Evolutionary conservation across 2,329 filamentous ascomycete genomes (phyloP).

Genomic region (Cryphonectria carpinicola): DNA sequence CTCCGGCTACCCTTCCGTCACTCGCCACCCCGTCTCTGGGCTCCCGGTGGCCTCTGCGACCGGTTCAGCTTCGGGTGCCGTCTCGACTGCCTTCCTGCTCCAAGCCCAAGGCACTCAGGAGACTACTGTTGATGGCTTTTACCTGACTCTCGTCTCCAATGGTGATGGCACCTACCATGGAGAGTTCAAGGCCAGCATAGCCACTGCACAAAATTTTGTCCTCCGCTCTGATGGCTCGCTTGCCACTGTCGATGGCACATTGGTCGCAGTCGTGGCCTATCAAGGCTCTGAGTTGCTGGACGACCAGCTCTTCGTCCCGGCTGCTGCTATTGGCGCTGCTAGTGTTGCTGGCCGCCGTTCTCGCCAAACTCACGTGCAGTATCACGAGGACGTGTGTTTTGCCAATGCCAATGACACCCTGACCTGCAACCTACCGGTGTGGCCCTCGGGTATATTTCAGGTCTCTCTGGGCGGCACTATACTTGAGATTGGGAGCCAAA

Average conservation of each 20-base stretch:
- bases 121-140: neutral
- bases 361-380: neutral
- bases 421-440: neutral
- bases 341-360: neutral
- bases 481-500: neutral
- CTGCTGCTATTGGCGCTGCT: neutral
- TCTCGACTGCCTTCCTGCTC: neutral
- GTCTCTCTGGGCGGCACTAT: neutral
- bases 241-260: neutral
- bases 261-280: neutral
- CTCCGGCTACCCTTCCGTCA: neutral
- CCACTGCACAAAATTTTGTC: neutral
- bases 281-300: neutral
- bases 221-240: neutral
- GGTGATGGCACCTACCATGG: slow-evolving; percentile 2
- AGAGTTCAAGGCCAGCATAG: neutral
- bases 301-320: neutral
- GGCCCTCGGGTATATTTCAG: neutral
- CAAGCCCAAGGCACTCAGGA: neutral
- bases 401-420: neutral
- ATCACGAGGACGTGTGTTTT: neutral
- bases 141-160: neutral
- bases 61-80: neutral
- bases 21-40: neutral
- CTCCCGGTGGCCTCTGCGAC: neutral